A percentile compares a stretch with the other conserved stretches of the same genome.
Conservation (phyloP, 306 rosid species). For the Lagenaria siceraria region DNA sequence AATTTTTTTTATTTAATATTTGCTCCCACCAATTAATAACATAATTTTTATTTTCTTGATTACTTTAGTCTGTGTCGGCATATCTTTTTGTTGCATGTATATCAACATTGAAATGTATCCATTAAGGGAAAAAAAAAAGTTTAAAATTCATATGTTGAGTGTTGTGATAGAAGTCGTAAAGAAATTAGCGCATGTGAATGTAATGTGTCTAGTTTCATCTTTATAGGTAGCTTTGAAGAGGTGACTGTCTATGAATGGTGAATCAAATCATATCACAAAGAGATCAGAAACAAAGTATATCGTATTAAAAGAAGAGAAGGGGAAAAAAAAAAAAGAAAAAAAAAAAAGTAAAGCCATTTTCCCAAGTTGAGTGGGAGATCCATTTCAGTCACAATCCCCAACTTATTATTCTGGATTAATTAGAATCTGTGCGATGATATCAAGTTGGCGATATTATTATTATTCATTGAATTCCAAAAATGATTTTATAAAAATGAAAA, state of each 20-base stretch:
- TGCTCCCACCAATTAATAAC: too few species aligned
- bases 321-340: not conserved
- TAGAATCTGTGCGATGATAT: not conserved
- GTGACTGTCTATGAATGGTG: not conserved
- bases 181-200: not conserved
- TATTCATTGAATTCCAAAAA: not conserved
- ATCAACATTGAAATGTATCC: not conserved
- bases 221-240: not conserved
- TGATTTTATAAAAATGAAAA: not conserved
- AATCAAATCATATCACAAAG: not conserved
- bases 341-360: not conserved
- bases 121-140: not conserved
- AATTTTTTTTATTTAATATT: too few species aligned
- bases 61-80: not conserved
- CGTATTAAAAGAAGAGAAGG: not conserved
- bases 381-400: not conserved
- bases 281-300: not conserved
- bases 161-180: not conserved
- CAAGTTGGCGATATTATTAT: not conserved
- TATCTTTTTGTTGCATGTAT: not conserved
- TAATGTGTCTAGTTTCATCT: not conserved
- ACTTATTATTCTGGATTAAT: not conserved
- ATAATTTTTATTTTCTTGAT: too few species aligned
- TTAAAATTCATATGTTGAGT: not conserved
- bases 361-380: not conserved